Conservation (phyloP, 805 yeast species). For the Nakazawaea holstii region DNA sequence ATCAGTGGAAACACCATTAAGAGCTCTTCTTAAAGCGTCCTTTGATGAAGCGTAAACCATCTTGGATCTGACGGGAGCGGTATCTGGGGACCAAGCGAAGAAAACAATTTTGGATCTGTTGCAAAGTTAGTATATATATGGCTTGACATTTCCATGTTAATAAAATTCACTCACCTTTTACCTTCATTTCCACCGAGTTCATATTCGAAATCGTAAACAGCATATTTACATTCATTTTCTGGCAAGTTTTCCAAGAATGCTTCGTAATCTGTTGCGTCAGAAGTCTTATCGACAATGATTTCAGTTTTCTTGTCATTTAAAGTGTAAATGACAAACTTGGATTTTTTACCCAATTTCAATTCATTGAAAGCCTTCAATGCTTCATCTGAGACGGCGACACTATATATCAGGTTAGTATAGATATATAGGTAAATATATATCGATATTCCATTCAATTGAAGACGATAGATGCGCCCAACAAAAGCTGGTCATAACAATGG, state of each 20-base stretch:
- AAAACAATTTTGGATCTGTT: conserved; percentile 54
- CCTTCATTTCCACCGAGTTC: conserved; percentile 89
- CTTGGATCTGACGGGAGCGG: conserved; percentile 91
- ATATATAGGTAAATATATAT: no score
- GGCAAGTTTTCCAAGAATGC: conserved; percentile 83
- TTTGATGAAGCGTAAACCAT: conserved; percentile 99
- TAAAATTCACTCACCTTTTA: conserved; percentile 73
- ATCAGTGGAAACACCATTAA: conserved; percentile 91
- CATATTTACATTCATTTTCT: conserved; percentile 94
- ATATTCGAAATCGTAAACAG: conserved; percentile 95
- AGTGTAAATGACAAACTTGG: conserved; percentile 75
- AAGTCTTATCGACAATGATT: conserved; percentile 83
- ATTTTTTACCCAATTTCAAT: conserved; percentile 88
- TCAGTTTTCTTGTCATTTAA: conserved; percentile 84
- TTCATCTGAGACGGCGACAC: conserved; percentile 82
- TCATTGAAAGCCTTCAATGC: conserved; percentile 93
- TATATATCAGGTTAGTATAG: conserved; percentile 16
- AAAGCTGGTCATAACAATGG: not conserved
- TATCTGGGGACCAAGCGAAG: conserved; percentile 96
- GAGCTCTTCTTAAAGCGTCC: conserved; percentile 95
- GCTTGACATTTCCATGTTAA: no score
- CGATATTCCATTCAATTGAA: no score
- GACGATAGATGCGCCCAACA: not conserved
- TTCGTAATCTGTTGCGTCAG: conserved; percentile 73
- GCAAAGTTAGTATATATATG: not conserved